Base-by-base conservation (phyloP, 2,329 filamentous ascomycete species). In the Myriosclerotinia curreyana region DNA sequence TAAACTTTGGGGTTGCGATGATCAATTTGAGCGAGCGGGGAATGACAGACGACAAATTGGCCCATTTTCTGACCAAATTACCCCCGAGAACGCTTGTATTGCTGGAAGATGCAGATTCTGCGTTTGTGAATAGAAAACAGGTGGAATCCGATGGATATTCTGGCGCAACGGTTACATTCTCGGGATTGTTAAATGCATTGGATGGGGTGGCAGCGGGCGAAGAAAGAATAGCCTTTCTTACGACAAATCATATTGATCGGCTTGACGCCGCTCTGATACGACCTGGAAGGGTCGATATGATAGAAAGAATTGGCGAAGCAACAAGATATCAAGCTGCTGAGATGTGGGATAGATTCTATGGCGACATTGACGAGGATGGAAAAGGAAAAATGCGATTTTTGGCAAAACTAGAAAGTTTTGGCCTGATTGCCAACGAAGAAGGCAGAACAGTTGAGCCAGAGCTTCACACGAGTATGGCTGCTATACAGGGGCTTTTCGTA, bases 291-390 rank as follows among this genome's bases (percentile, higher is more conserved):
- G 92, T 99, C 0, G 95, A 99, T 76, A 90, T 98, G 88, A 95
- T 91, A 69, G 84, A 96, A 4, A 86, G 91, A 62, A 88, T 99
- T 56, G 94, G 93, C 46, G 90, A 96, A 76, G 92, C 94, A 40
- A 94, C 90, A 3, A 82, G 86, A 65, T 89, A 90, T 75, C 95
- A 98, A 77, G 93, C 96, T 22, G 85, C 80, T 17, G 82, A 89
- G 76, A 90, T 99, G 78, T 99, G 94, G 92, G 89, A 96, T 75
- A 86, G 95, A 25, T 99, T 98, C 79, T 99, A 98, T 73, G 89
- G 90, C 5, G 91, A 96, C 42, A 79, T 91, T 31, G 93, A 96
- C 73, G 69, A 72, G 0, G 82, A 86, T 62, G 86, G 87, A 20
- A 76, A 78, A 7, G 83, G 86, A 25, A 86, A 86, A 71, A 78